Conservation (phyloP, 2,329 filamentous ascomycete genomes). For the Thermoascus crustaceus region DNA sequence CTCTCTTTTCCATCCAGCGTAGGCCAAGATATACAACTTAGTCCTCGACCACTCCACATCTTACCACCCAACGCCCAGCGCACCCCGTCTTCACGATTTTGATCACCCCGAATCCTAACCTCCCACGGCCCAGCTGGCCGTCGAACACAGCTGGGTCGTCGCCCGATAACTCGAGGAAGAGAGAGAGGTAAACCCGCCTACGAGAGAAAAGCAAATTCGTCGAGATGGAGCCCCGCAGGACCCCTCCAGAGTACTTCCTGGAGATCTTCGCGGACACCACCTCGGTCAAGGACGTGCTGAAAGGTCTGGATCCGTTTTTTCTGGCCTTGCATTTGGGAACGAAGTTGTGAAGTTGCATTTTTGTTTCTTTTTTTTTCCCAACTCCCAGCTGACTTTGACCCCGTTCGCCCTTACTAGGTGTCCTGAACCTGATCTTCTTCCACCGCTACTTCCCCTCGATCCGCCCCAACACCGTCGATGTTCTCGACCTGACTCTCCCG, state of each 20-base stretch:
- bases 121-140: constrained; percentile 12
- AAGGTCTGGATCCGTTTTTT: constrained; percentile 51
- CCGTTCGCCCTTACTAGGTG: constrained; percentile 46
- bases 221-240: constrained; percentile 54
- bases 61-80: no score
- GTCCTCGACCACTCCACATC: no score
- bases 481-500: constrained; percentile 83
- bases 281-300: constrained; percentile 85
- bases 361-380: constrained; percentile 1
- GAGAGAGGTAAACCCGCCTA: neutral
- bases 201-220: constrained; percentile 5
- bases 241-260: constrained; percentile 80
- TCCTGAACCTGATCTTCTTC: constrained; percentile 97
- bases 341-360: no score
- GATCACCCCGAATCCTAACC: constrained; percentile 3
- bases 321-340: no score
- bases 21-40: no score
- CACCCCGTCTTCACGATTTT: constrained; percentile 6
- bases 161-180: constrained; percentile 1
- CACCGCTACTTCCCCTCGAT: constrained; percentile 92
- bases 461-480: constrained; percentile 71
- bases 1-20: no score
- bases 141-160: constrained; percentile 13
- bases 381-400: constrained; percentile 11
- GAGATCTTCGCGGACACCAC: constrained; percentile 88